Evolutionary conservation across 441 rosid species (phyloP).

Genomic region (Mallotus repandus): DNA sequence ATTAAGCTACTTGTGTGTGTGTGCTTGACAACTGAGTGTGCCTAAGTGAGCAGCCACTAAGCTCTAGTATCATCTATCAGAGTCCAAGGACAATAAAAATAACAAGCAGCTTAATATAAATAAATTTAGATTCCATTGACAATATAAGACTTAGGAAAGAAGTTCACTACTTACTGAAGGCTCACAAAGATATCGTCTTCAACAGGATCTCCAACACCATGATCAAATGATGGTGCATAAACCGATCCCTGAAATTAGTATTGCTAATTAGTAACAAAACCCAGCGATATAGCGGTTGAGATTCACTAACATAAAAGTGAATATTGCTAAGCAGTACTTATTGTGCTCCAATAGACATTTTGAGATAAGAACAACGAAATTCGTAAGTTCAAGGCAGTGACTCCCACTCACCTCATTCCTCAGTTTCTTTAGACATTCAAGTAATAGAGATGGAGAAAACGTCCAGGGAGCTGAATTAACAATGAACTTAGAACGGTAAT

Average conservation of each 20-base stretch:
- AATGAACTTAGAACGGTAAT: constrained; percentile 12
- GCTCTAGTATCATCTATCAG: constrained; percentile 1
- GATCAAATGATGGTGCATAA: constrained; percentile 87
- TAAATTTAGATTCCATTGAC: background rate
- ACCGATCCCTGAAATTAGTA: constrained; percentile 63
- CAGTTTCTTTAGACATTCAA: constrained; percentile 61
- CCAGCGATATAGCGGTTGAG: constrained; percentile 10
- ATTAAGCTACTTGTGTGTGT: background rate
- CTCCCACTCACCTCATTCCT: constrained; percentile 58
- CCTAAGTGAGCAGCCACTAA: background rate
- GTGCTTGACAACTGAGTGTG: background rate
- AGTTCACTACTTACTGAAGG: constrained; percentile 62
- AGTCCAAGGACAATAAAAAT: background rate
- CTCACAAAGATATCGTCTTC: constrained; percentile 84
- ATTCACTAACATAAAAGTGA: constrained; percentile 6
- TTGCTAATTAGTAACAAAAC: background rate
- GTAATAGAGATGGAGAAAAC: constrained; percentile 61
- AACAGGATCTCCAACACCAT: constrained; percentile 88
- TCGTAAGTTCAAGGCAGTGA: background rate
- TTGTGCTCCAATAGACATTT: background rate
- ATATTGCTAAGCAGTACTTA: background rate
- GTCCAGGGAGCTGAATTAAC: constrained; percentile 86
- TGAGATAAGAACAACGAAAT: background rate
- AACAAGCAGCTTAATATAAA: constrained; percentile 1
- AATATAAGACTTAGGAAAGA: constrained; percentile 7